Conservation (phyloP, 2,329 filamentous ascomycete genomes). For the Cladosporium colombiae region DNA sequence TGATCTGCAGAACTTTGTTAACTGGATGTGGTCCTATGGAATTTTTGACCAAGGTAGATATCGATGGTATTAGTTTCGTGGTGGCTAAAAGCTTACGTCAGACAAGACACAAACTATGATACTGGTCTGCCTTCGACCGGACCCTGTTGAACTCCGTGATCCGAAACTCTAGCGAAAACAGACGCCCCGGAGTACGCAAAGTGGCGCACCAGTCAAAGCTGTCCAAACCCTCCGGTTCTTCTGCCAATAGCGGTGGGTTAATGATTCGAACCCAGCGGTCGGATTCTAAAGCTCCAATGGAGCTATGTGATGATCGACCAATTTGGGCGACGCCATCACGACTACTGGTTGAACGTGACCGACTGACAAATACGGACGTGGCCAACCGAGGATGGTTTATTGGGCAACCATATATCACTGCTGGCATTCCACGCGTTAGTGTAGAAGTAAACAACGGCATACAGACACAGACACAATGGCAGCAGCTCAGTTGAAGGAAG, state of each 20-base stretch:
- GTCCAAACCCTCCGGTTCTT: neutral
- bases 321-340: no score
- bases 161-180: neutral
- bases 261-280: neutral
- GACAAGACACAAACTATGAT: neutral
- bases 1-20: neutral
- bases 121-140: neutral
- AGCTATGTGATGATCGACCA: neutral
- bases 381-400: neutral
- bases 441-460: neutral
- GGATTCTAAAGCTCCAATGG: neutral
- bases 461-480: neutral
- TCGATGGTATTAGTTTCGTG: no score
- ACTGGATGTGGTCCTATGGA: no score
- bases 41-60: no score
- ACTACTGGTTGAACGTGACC: neutral
- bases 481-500: neutral
- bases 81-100: no score
- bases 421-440: neutral
- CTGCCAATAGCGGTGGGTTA: no score
- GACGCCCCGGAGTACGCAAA: neutral
- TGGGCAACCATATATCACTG: neutral
- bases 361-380: neutral
- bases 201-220: neutral
- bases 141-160: neutral